Base-by-base conservation (phyloP, 345 rosid genomes). In the Syzygium grande region DNA sequence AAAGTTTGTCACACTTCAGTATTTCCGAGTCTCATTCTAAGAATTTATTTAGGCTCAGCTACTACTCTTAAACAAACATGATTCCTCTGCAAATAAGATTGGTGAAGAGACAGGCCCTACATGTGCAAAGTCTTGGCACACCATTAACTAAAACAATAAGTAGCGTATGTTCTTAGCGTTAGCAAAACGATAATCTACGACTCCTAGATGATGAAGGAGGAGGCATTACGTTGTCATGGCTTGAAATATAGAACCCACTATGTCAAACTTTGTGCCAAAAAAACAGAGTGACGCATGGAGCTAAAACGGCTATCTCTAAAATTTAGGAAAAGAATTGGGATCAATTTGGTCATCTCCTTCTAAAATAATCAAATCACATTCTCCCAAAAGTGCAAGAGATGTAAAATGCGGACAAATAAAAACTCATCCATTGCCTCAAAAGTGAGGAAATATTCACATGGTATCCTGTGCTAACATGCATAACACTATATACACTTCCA, bases 401-500 rank as follows among this genome's bases (percentile, higher is more conserved):
- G 83, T 73, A 22, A 73, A 52, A 52, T 53, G 59, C 17, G 13
- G 46, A 52, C 63, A 84, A 16, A 84, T 52, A n/a, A 84, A 12
- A 84, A 51, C 34, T 30, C 61, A 68, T 51, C 53, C 30, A 68
- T 30, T 86, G 63, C 54, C 49, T 59, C 87, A 63, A 63, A 63
- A 63, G 80, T 73, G 80, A 25, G 80, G 6, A 61, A 30, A 65
- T 51, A 65, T 86, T 80, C 85, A 53, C 83, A 73, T 9, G 83
- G 83, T 73, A 73, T 73, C 83, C 49, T 73, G 83, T 73, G 83
- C 46, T 73, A 73, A 73, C 83, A 73, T 73, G 83, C 7, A 3
- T 2, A 46, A 79, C 52, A 43, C 87, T 92, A 93, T 93, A 51
- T 92, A 95, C 95, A 93, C 51, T 88, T 90, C 46, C 8, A 68